A percentile compares a stretch with the other conserved stretches of the same genome.
These are phyloP conservation scores for Drechslerella dactyloides DNA, from an alignment of 2,329 filamentous ascomycete species.

Conservation along the genomic window DNA sequence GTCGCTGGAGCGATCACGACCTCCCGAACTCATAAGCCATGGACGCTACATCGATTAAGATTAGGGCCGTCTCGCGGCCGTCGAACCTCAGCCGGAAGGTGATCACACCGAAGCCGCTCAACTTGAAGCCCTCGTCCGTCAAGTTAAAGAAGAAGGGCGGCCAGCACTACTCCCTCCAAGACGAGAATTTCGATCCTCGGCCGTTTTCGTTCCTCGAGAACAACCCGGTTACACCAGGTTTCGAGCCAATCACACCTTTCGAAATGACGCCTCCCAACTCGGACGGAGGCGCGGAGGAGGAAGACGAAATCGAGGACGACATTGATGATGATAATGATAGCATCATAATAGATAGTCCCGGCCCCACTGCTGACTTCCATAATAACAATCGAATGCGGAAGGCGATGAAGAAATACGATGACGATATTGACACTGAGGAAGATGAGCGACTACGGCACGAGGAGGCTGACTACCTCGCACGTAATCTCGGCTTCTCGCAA, in stretches of 20 bases:
- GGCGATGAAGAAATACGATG: constrained; percentile 20
- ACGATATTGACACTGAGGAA: constrained; percentile 27
- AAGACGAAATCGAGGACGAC: constrained; percentile 9
- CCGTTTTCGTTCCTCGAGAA: constrained; percentile 50
- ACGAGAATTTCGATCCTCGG: constrained; percentile 44
- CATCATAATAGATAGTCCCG: constrained; percentile 49
- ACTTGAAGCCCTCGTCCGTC: constrained; percentile 37
- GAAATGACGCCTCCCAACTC: constrained; percentile 51
- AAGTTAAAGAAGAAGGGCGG: constrained; percentile 41
- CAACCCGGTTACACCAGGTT: constrained; percentile 48
- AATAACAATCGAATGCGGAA: constrained; percentile 31
- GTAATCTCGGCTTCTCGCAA: constrained; percentile 48
- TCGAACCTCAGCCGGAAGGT: constrained; percentile 48
- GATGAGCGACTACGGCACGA: constrained; percentile 39
- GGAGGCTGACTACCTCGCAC: constrained; percentile 47
- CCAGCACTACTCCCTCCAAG: constrained; percentile 41
- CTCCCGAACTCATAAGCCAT: constrained; percentile 8
- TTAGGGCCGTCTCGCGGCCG: constrained; percentile 48
- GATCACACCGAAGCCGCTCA: constrained; percentile 48
- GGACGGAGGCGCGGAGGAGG: constrained; percentile 35
- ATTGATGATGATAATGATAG: constrained; percentile 39
- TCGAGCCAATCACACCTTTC: constrained; percentile 50
- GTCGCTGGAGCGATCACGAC: constrained; percentile 30
- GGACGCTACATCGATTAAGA: constrained; percentile 49
- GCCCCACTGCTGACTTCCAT: constrained; percentile 43